phyloP scores from a whole-genome alignment of 768 basidiomycete species.

The Pleurotus eryngii region DNA sequence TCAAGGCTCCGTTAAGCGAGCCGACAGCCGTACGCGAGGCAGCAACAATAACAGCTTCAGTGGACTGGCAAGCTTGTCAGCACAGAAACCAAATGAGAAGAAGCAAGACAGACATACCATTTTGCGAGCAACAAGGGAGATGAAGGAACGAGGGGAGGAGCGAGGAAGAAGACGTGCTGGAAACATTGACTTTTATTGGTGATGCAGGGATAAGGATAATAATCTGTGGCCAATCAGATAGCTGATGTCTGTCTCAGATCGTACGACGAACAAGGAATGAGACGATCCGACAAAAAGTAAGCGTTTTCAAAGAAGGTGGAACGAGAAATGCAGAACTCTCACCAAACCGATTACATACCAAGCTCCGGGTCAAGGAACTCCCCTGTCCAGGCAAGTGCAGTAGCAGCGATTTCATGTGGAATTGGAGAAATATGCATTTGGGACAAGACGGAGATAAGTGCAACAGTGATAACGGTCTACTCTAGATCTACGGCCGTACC shows the following conservation, averaged over 20 bases:
- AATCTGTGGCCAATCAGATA: conserved; percentile 17
- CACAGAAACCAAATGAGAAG: conserved; percentile 2
- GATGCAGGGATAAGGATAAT: conserved; percentile 14
- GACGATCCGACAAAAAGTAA: neutral
- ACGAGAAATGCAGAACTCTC: too few relatives aligned
- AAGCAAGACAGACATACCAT: conserved; percentile 40
- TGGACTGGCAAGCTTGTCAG: conserved; percentile 19
- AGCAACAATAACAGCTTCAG: conserved; percentile 91
- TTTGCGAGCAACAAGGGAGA: conserved; percentile 39
- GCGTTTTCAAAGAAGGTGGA: too few relatives aligned
- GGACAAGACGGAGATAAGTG: neutral
- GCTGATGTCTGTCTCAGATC: conserved; percentile 26
- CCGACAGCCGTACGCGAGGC: conserved; percentile 94
- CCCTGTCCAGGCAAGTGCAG: neutral
- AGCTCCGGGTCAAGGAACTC: conserved; percentile 19
- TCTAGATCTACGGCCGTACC: conserved; percentile 58
- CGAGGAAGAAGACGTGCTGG: conserved; percentile 38
- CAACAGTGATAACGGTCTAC: conserved; percentile 1
- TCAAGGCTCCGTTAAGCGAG: conserved; percentile 86
- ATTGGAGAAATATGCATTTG: neutral
- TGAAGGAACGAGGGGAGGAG: conserved; percentile 33
- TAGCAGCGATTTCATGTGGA: neutral
- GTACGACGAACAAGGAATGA: conserved; percentile 33
- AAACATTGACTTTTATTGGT: conserved; percentile 39
- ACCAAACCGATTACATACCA: conserved; percentile 1